Percentiles rank a stretch among this genome's conserved stretches.
Conservation (phyloP, 2,329 filamentous ascomycete genomes). For the Paraphoma sp. region DNA sequence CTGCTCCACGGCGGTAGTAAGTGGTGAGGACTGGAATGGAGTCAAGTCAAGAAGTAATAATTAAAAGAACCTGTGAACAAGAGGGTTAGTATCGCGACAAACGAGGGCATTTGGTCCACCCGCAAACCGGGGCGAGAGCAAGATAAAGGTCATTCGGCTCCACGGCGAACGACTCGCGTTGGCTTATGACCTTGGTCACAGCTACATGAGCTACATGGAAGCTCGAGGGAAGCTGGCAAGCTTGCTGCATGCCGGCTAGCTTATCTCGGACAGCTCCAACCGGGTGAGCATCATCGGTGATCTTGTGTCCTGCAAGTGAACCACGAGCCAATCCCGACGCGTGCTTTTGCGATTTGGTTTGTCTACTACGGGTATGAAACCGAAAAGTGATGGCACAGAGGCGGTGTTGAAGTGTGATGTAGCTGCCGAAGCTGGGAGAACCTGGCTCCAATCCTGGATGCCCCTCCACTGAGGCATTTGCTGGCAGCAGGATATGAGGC, state of each 20-base stretch:
- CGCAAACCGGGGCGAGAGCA: constrained; percentile 7
- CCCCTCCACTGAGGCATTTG: constrained; percentile 13
- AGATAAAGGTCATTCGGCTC: constrained; percentile 16
- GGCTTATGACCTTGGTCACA: constrained; percentile 35
- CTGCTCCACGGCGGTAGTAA: neutral
- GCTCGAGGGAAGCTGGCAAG: constrained; percentile 31
- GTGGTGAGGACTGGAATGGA: neutral
- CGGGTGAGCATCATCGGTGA: constrained; percentile 27
- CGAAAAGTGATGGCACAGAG: constrained; percentile 16
- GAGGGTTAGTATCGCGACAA: constrained; percentile 16
- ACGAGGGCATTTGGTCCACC: constrained; percentile 5
- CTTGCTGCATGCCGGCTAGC: constrained; percentile 35
- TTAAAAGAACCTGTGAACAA: neutral
- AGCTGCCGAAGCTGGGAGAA: constrained; percentile 21
- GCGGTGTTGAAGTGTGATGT: constrained; percentile 33
- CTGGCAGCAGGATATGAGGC: constrained; percentile 19
- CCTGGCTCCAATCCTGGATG: constrained; percentile 14
- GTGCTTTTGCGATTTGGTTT: constrained; percentile 2
- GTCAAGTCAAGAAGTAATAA: neutral
- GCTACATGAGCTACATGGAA: constrained; percentile 26
- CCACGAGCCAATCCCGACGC: constrained; percentile 1
- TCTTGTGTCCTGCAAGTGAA: constrained; percentile 2
- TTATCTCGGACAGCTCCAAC: constrained; percentile 34
- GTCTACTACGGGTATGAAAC: constrained; percentile 16
- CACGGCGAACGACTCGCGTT: constrained; percentile 16